phyloP scores from a whole-genome alignment of 2,329 filamentous ascomycete genomes.

The Talaromyces albobiverticillius region DNA sequence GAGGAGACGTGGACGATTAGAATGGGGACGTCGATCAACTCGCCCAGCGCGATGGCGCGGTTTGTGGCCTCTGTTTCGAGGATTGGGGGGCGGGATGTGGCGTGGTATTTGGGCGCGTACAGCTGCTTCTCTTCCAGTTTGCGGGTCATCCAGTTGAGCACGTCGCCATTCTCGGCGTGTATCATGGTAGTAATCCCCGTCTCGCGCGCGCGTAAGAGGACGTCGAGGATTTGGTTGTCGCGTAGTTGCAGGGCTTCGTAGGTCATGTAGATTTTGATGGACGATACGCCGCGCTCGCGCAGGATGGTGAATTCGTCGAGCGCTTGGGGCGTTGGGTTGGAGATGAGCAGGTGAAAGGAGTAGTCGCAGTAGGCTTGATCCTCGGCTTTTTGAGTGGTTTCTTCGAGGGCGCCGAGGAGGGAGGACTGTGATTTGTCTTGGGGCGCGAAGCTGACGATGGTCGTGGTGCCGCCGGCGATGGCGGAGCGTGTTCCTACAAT shows the following conservation, averaged over 20 bases:
- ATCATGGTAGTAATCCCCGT: conserved; percentile 40
- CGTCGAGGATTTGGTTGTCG: conserved; percentile 42
- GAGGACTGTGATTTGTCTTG: conserved; percentile 46
- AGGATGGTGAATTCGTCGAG: conserved; percentile 38
- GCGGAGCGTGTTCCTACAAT: conserved; percentile 46
- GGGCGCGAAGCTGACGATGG: conserved; percentile 48
- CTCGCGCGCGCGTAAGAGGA: conserved; percentile 39
- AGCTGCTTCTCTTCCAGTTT: conserved; percentile 33
- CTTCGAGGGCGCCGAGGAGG: conserved; percentile 42
- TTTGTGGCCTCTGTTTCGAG: conserved; percentile 47
- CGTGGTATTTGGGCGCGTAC: conserved; percentile 42
- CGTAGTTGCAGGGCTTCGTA: conserved; percentile 42
- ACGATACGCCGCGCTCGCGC: conserved; percentile 40
- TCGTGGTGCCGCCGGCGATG: conserved; percentile 49
- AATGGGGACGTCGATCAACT: conserved; percentile 51
- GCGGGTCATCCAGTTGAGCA: conserved; percentile 38
- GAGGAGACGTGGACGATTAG: conserved; percentile 54
- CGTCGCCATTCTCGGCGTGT: conserved; percentile 46
- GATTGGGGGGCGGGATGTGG: conserved; percentile 38
- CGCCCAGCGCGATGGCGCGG: conserved; percentile 50
- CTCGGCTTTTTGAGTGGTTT: conserved; percentile 42
- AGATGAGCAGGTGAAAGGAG: conserved; percentile 50
- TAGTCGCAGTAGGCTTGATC: conserved; percentile 50
- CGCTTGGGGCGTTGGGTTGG: conserved; percentile 27
- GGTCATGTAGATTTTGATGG: conserved; percentile 49